These are phyloP conservation scores for Metroxylon sagu DNA, from an alignment of 176 grass and related monocot genomes.

Conservation along the genomic window DNA sequence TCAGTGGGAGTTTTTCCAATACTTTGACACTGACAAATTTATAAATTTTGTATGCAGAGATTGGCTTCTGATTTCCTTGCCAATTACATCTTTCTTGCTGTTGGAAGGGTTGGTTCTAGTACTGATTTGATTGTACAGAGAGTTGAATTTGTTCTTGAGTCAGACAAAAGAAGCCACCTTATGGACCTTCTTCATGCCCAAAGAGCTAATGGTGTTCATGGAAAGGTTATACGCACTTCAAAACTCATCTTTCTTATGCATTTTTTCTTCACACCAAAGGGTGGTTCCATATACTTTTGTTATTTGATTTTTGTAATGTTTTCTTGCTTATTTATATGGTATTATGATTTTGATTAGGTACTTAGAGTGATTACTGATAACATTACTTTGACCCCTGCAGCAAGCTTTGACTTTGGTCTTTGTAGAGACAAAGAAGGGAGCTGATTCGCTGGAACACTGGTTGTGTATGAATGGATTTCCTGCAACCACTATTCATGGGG, in stretches of 20 bases:
- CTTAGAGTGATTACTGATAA: not conserved
- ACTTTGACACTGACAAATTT: not conserved
- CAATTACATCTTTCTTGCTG: constrained; percentile 32
- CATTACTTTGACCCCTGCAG: constrained; percentile 35
- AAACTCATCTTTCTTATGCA: too few relatives aligned
- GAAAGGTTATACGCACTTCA: not conserved
- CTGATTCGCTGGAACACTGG: constrained; percentile 92
- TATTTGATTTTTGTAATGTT: not conserved
- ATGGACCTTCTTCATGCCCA: constrained; percentile 41
- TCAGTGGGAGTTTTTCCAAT: not conserved
- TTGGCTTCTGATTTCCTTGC: constrained; percentile 34
- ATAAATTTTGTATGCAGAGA: constrained; percentile 28
- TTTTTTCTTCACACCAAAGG: too few relatives aligned
- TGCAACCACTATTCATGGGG: constrained; percentile 94
- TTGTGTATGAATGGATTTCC: constrained; percentile 81
- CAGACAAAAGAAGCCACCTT: constrained; percentile 32
- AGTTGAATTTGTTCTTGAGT: constrained; percentile 26
- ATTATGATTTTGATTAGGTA: not conserved
- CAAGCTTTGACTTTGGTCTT: constrained; percentile 81
- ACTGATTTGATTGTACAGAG: constrained; percentile 35
- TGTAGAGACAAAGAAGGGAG: constrained; percentile 92
- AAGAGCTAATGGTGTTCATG: constrained; percentile 25
- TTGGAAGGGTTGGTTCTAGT: constrained; percentile 40
- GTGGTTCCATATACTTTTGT: too few relatives aligned
- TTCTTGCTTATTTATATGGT: not conserved